phyloP scores from a whole-genome alignment of 2,329 filamentous ascomycete genomes.

The Aspergillus sp. region DNA sequence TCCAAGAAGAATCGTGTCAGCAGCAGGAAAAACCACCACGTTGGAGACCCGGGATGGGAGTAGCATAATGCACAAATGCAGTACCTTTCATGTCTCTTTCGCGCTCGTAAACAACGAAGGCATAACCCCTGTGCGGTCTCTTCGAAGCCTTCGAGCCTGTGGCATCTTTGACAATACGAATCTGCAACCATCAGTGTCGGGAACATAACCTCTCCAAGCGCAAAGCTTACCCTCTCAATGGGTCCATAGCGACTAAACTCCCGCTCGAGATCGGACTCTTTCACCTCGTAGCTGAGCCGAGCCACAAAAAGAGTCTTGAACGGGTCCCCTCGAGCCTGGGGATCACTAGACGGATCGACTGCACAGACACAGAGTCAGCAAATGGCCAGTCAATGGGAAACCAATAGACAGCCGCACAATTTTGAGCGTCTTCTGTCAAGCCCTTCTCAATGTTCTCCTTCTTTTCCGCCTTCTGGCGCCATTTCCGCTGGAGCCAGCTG shows the following conservation, averaged over 20 bases:
- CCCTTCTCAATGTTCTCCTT: conserved; percentile 56
- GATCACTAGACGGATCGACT: conserved; percentile 78
- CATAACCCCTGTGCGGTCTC: conserved; percentile 80
- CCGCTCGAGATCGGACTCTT: conserved; percentile 79
- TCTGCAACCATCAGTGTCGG: conserved; percentile 43
- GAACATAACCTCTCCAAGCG: background rate
- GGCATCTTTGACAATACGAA: conserved; percentile 75
- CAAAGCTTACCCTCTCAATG: conserved; percentile 68
- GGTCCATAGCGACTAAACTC: conserved; percentile 91
- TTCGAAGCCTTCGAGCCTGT: conserved; percentile 61
- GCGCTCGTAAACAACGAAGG: conserved; percentile 92
- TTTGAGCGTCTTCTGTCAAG: conserved; percentile 53
- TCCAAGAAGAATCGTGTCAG: conserved; percentile 28
- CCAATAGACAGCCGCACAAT: conserved; percentile 44
- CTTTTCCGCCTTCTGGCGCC: conserved; percentile 75
- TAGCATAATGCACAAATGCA: conserved; percentile 7
- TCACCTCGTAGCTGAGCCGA: conserved; percentile 79
- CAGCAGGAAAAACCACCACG: conserved; percentile 6
- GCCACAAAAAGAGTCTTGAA: conserved; percentile 93
- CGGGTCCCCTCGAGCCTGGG: conserved; percentile 82
- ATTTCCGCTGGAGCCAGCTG: conserved; percentile 82
- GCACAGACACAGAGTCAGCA: conserved; percentile 5
- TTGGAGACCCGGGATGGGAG: background rate
- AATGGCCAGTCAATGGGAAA: background rate
- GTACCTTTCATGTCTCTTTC: conserved; percentile 99